phyloP scores from a whole-genome alignment of 164 flowering plant genomes.

The Vitis cinerea region DNA sequence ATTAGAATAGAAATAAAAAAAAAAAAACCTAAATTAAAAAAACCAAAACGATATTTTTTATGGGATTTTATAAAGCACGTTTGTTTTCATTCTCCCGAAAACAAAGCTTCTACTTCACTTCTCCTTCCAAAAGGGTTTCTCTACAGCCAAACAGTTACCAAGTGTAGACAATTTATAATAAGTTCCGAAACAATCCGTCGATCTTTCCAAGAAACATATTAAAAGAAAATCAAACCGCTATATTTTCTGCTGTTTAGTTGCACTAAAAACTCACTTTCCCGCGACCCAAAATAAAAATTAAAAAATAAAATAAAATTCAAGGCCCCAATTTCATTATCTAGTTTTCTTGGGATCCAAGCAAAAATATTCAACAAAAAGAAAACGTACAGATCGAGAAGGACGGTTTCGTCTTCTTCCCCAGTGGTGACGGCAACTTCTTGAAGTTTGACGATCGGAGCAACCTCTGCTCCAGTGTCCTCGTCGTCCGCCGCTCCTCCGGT shows the following conservation, averaged over 20 bases:
- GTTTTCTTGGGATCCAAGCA: neutral
- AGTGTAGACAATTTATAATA: no score
- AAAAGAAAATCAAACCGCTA: no score
- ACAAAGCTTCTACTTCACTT: no score
- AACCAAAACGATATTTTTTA: no score
- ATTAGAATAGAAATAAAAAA: neutral
- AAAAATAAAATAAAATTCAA: neutral
- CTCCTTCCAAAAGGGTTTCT: no score
- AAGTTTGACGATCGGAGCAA: neutral
- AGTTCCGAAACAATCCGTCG: no score
- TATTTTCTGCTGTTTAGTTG: neutral
- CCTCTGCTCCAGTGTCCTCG: slow-evolving; percentile 2
- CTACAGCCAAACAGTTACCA: no score
- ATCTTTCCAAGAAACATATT: no score
- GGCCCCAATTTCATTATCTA: neutral
- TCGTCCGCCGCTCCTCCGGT: neutral
- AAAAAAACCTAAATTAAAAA: no score
- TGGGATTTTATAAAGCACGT: no score
- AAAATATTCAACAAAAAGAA: neutral
- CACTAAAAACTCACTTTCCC: neutral
- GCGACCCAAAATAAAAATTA: neutral
- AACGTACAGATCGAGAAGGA: neutral
- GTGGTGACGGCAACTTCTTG: neutral
- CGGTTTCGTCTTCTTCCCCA: neutral
- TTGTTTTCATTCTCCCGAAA: no score